Evolutionary conservation across 225 moss, liverwort and hornwort species (phyloP).

Genomic region (Rhytidiadelphus loreus): DNA sequence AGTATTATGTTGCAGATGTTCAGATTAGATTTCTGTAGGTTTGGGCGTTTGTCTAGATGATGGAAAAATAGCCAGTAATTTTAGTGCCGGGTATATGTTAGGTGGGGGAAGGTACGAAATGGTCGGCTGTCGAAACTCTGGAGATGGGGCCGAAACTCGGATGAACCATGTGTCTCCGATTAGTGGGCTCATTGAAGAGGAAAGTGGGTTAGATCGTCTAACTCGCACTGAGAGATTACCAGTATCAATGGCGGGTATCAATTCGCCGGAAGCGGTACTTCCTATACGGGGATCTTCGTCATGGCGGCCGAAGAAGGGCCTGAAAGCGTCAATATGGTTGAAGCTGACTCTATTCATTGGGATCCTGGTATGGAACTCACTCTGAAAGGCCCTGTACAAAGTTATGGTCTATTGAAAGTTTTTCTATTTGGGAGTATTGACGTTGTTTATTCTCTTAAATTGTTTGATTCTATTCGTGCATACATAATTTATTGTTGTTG

Average conservation of each 20-base stretch:
- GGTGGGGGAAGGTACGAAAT: conserved; percentile 38
- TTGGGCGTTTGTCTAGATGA: background rate
- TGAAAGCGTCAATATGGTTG: conserved; percentile 52
- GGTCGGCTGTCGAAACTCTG: conserved; percentile 18
- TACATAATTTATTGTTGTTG: background rate
- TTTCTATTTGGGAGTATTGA: background rate
- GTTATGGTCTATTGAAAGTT: background rate
- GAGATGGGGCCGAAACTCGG: conserved; percentile 4
- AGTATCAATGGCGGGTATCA: background rate
- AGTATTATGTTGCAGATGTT: conserved; percentile 15
- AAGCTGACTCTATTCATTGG: conserved; percentile 51
- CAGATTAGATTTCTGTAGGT: background rate
- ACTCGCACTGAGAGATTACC: conserved; percentile 4
- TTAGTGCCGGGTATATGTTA: conserved; percentile 20
- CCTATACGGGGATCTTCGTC: conserved; percentile 13
- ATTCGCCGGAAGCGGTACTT: conserved; percentile 1
- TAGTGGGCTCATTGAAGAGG: conserved; percentile 1
- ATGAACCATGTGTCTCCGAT: conserved; percentile 18
- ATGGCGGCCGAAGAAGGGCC: conserved; percentile 20
- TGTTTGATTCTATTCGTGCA: background rate
- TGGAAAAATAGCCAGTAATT: conserved; percentile 10
- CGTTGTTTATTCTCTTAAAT: background rate
- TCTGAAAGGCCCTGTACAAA: background rate
- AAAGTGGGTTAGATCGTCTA: conserved; percentile 11
- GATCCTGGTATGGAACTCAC: conserved; percentile 28